Evolutionary conservation across 805 yeast species (phyloP).

Genomic region (Naumovozyma dairenensis): DNA sequence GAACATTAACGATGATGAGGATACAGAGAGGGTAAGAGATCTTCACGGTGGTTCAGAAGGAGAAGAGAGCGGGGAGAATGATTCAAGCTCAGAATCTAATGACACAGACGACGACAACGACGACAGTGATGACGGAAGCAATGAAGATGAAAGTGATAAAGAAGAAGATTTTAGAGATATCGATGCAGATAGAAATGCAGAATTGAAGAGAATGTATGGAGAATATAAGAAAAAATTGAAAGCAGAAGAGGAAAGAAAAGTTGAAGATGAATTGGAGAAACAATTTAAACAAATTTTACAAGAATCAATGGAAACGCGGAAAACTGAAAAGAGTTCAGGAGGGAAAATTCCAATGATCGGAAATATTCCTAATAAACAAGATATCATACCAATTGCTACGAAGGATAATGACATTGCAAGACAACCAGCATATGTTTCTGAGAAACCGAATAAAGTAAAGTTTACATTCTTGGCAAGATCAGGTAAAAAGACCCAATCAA

Average conservation of each 20-base stretch:
- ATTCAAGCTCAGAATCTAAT: conserved; percentile 20
- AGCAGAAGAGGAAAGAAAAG: conserved; percentile 35
- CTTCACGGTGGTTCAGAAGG: conserved; percentile 26
- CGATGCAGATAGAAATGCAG: conserved; percentile 26
- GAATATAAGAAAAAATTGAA: conserved; percentile 31
- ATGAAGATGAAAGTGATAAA: conserved; percentile 21
- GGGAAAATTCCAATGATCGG: conserved; percentile 19
- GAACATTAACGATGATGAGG: conserved; percentile 10
- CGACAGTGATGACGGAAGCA: conserved; percentile 9
- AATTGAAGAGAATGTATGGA: conserved; percentile 27
- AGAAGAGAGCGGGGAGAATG: conserved; percentile 13
- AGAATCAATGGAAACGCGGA: conserved; percentile 39
- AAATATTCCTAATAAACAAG: conserved; percentile 3
- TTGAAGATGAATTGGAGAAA: conserved; percentile 44
- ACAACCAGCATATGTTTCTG: background rate
- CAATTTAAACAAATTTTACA: conserved; percentile 44
- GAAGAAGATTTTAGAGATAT: conserved; percentile 21
- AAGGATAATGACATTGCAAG: background rate
- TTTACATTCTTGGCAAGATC: conserved; percentile 49
- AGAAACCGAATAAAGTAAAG: conserved; percentile 24
- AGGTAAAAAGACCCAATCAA: conserved; percentile 39
- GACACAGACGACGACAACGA: conserved; percentile 14
- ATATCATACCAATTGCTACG: background rate
- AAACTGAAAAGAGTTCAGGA: conserved; percentile 22
- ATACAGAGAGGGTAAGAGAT: conserved; percentile 23